Conservation (phyloP, 306 rosid genomes). For the Quercus agrifolia region DNA sequence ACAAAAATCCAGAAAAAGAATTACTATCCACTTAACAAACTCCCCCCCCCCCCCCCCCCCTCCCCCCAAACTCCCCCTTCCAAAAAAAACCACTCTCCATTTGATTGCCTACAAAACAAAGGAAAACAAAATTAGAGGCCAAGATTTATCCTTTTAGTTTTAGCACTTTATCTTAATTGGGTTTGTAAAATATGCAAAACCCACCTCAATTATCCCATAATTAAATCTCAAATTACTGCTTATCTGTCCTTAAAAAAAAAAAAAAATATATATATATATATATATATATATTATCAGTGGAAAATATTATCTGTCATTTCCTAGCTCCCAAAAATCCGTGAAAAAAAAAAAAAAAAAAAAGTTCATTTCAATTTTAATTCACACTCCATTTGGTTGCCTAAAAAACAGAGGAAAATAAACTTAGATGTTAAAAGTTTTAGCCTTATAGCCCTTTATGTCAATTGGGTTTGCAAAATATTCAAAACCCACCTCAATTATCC, state of each 20-base stretch:
- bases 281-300: too few relatives aligned
- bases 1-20: slow-evolving; percentile 21
- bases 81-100: too few relatives aligned
- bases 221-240: background rate
- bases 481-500: background rate
- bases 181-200: background rate
- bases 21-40: background rate
- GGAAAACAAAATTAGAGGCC: background rate
- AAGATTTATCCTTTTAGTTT: background rate
- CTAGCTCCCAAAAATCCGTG: too few relatives aligned
- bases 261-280: too few relatives aligned
- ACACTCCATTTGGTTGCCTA: background rate
- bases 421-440: background rate
- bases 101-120: background rate
- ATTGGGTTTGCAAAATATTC: background rate
- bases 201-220: background rate
- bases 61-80: too few relatives aligned
- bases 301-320: too few relatives aligned
- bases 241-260: background rate
- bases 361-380: too few relatives aligned
- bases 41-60: too few relatives aligned
- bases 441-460: background rate
- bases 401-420: slow-evolving; percentile 7
- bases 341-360: too few relatives aligned
- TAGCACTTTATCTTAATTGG: background rate